Evolutionary conservation across 192 early-diverging fungal genomes (phyloP).

Genomic region (Neocallimastix lanati): DNA sequence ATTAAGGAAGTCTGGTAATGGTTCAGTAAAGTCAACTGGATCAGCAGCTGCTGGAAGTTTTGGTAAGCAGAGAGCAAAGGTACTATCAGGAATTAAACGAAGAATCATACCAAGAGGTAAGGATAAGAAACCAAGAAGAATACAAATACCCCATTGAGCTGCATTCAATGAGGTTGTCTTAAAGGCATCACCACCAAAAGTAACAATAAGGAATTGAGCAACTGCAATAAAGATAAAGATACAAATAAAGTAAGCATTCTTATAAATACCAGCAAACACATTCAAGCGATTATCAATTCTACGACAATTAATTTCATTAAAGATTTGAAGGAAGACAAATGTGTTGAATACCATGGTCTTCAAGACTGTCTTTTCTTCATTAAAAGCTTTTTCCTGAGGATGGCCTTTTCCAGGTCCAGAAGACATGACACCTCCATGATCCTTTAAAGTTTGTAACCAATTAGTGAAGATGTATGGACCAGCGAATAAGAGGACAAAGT

Average conservation of each 20-base stretch:
- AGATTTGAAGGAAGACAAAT: neutral
- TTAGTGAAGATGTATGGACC: constrained; percentile 36
- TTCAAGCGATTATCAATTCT: constrained; percentile 60
- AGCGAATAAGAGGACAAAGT: constrained; percentile 37
- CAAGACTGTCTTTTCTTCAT: neutral
- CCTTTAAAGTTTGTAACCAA: neutral
- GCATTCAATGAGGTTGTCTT: constrained; percentile 44
- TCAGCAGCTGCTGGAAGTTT: neutral
- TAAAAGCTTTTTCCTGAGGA: neutral
- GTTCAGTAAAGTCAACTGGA: neutral
- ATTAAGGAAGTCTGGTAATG: neutral
- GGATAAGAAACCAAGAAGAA: constrained; percentile 58
- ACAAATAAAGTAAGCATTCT: constrained; percentile 60
- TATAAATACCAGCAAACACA: constrained; percentile 59
- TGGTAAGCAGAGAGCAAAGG: neutral
- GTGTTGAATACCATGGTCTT: neutral
- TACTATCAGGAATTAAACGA: constrained; percentile 61
- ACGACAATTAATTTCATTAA: constrained; percentile 28
- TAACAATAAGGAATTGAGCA: constrained; percentile 71
- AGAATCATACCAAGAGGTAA: constrained; percentile 72
- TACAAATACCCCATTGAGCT: constrained; percentile 63
- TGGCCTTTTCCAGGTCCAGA: neutral
- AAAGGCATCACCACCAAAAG: constrained; percentile 79
- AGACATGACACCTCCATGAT: neutral
- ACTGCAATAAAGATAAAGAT: constrained; percentile 60